These are phyloP conservation scores for Scleroderma citrinum DNA, from an alignment of 768 basidiomycete genomes.

Conservation along the genomic window DNA sequence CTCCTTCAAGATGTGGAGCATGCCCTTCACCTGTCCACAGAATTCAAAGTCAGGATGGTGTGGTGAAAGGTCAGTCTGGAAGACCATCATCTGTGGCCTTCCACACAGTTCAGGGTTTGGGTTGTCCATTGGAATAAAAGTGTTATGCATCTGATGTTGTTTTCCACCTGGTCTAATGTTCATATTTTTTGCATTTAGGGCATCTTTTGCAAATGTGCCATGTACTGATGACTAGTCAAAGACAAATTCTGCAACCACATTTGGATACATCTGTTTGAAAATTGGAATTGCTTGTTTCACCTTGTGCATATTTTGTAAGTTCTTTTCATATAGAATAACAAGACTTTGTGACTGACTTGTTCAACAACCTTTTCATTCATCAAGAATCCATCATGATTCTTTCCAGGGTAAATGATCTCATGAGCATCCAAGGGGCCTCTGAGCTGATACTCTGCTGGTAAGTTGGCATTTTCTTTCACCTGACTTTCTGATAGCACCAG, in stretches of 20 bases:
- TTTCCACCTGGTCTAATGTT: conserved; percentile 20
- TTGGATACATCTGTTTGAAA: conserved; percentile 18
- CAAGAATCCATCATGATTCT: conserved; percentile 18
- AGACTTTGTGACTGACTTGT: not conserved
- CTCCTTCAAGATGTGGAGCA: not conserved
- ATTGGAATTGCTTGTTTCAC: conserved; percentile 11
- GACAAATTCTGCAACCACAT: conserved; percentile 13
- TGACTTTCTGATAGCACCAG: conserved; percentile 8
- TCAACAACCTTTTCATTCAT: conserved; percentile 16
- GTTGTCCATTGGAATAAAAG: conserved; percentile 12
- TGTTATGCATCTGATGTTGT: conserved; percentile 10
- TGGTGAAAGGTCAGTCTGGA: not conserved
- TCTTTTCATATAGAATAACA: not conserved
- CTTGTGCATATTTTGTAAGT: not conserved
- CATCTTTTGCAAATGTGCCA: conserved; percentile 18
- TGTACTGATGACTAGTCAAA: conserved; percentile 26
- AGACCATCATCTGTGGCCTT: conserved; percentile 5
- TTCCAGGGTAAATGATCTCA: conserved; percentile 21
- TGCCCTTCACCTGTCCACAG: conserved; percentile 1
- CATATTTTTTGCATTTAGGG: conserved; percentile 22
- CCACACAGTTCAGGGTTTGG: conserved; percentile 8
- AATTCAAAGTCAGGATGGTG: not conserved
- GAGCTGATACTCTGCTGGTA: conserved; percentile 40
- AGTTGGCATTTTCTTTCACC: conserved; percentile 2
- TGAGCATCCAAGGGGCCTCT: conserved; percentile 30